A percentile compares a stretch with the other conserved stretches of the same genome.
These are phyloP conservation scores for Agrocybe pediades DNA, from an alignment of 768 basidiomycete species.

Conservation along the genomic window DNA sequence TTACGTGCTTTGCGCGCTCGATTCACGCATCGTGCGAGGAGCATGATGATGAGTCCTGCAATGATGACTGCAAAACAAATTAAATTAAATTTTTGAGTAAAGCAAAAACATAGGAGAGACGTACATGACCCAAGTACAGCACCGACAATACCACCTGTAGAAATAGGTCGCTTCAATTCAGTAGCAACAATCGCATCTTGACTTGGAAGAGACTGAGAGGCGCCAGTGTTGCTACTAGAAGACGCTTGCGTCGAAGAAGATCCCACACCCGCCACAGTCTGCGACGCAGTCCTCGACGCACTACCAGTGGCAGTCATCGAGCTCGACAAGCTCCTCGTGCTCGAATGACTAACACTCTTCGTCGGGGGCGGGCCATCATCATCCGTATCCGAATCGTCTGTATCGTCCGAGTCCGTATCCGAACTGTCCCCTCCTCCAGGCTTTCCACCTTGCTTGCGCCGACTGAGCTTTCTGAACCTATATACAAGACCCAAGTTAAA, in stretches of 20 bases:
- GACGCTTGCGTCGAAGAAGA: background rate
- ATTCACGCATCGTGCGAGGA: constrained; percentile 17
- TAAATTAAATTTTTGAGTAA: background rate
- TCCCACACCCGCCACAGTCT: background rate
- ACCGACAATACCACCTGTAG: constrained; percentile 15
- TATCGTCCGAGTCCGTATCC: background rate
- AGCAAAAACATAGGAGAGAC: background rate
- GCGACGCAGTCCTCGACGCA: background rate
- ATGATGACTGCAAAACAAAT: constrained; percentile 18
- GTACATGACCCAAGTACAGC: constrained; percentile 18
- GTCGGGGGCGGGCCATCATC: background rate
- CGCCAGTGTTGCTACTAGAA: background rate
- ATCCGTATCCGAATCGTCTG: background rate
- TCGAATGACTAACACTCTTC: too few species aligned
- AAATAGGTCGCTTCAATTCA: background rate
- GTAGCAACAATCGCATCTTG: background rate
- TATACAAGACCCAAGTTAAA: background rate
- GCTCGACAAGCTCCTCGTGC: background rate
- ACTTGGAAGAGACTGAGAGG: background rate
- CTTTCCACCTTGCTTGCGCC: background rate
- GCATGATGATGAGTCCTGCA: constrained; percentile 17
- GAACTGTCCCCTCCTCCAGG: background rate
- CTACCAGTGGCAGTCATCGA: background rate
- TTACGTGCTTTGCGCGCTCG: constrained; percentile 21
- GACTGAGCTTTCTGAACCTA: background rate